Percentiles rank a stretch among this genome's conserved stretches.
These are phyloP conservation scores for Chrysoporthe austroafricana DNA, from an alignment of 2,329 filamentous ascomycete species.

Conservation along the genomic window DNA sequence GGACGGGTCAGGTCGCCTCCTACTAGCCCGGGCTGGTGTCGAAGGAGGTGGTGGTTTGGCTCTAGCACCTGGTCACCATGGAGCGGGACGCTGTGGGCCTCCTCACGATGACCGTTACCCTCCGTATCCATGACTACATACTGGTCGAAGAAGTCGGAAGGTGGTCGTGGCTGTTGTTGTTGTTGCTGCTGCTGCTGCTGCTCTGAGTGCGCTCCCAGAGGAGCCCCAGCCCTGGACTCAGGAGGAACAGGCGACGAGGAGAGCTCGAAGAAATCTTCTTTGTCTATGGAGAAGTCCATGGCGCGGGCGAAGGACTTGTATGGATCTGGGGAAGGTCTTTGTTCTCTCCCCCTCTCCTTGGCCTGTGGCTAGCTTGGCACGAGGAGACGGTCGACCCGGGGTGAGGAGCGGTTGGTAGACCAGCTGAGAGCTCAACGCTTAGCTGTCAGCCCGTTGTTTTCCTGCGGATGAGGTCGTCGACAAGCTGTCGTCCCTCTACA, in stretches of 20 bases:
- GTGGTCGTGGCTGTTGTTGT: conserved; percentile 6
- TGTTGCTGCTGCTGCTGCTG: neutral
- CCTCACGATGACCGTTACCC: neutral
- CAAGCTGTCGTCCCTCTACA: neutral
- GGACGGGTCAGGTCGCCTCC: conserved; percentile 16
- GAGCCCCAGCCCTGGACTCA: conserved; percentile 1
- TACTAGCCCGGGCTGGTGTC: neutral
- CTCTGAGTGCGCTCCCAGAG: conserved; percentile 5
- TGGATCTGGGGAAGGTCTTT: conserved; percentile 16
- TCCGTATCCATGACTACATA: conserved; percentile 25
- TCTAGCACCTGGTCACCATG: neutral
- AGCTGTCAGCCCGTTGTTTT: conserved; percentile 5
- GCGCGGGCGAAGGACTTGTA: conserved; percentile 19
- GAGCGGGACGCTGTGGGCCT: conserved; percentile 16
- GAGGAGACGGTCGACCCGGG: conserved; percentile 1
- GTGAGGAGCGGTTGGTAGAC: neutral
- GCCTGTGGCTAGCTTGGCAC: neutral
- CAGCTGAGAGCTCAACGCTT: conserved; percentile 1
- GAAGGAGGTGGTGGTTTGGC: neutral
- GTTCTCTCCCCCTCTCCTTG: conserved; percentile 5
- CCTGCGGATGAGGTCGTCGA: neutral
- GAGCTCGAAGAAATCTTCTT: conserved; percentile 28
- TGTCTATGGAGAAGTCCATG: conserved; percentile 28
- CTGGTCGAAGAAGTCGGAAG: conserved; percentile 27
- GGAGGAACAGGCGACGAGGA: conserved; percentile 15